Conservation (phyloP, 768 basidiomycete species). For the Mycena galopus region DNA sequence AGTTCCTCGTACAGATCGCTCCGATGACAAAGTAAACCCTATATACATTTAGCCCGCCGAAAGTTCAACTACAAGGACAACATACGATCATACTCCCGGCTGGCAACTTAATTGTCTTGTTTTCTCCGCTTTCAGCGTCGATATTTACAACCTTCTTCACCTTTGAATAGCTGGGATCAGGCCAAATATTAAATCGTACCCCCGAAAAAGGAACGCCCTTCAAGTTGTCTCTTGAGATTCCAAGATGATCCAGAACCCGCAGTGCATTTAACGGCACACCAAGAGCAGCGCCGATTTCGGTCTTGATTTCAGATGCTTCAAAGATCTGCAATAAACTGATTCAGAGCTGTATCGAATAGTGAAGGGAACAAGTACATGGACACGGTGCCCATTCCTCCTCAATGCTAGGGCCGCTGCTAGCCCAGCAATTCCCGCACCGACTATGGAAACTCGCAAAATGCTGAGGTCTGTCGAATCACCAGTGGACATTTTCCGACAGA, state of each 20-base stretch:
- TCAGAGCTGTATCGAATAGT: too few species aligned
- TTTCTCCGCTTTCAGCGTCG: slow-evolving; percentile 13
- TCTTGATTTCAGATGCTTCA: slow-evolving; percentile 25
- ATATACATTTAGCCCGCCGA: neutral
- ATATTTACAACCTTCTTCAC: neutral
- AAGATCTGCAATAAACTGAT: slow-evolving; percentile 15
- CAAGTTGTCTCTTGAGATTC: slow-evolving; percentile 15
- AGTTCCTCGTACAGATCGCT: slow-evolving; percentile 14
- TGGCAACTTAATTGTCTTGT: neutral
- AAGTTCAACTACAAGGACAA: neutral
- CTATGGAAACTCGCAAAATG: too few species aligned
- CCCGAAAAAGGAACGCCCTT: slow-evolving; percentile 17
- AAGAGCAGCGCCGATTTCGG: slow-evolving; percentile 29
- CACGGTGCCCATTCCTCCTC: too few species aligned
- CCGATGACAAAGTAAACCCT: slow-evolving; percentile 26
- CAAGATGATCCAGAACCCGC: slow-evolving; percentile 23
- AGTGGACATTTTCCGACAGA: too few species aligned
- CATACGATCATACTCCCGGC: neutral
- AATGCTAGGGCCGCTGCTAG: too few species aligned
- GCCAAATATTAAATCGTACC: neutral
- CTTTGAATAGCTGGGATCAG: neutral
- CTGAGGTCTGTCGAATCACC: too few species aligned
- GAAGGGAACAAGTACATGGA: too few species aligned
- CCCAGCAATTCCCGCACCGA: too few species aligned
- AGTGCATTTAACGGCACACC: slow-evolving; percentile 20